Base-by-base conservation (phyloP, 768 basidiomycete species). In the Nidularia sp. region DNA sequence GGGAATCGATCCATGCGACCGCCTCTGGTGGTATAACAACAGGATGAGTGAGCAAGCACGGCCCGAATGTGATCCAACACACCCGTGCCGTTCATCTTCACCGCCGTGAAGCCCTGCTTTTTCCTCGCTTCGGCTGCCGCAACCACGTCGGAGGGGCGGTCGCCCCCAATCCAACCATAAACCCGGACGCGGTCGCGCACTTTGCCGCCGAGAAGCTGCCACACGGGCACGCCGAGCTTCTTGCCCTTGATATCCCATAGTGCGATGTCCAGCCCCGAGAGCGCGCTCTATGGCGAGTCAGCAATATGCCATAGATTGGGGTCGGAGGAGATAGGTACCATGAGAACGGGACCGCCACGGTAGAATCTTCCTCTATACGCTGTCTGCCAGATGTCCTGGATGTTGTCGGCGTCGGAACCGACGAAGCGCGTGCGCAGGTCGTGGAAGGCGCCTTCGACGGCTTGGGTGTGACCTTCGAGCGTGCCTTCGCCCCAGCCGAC, bases 171-270 rank as follows among this genome's bases (percentile, higher is more conserved):
- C 74, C 75, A 88, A 2, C 82, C 77, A 57, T 84, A 84, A 4
- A 84, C 82, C 52, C 73, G 74, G 47, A 83, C 67, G 32, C 73
- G 69, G 58, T 85, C 78, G 47, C 86, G 76, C 33, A 87, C 83
- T 62, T 81, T 83, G 4, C 86, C 87, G 6, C 86, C 88, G 5
- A 87, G 74, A 0, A 90, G 70, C 64, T 85, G 77, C 76, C 80
- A 86, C 1, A 86, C 67, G 0, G 77, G 79, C 7, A 78, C 86
- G 34, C 84, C 84, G 2, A 88, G 75, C 34, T 80, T 83, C 67
- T 86, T 87, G n/a, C 88, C 88, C 57, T 88, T 88, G 67, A 89
- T 85, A 59, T 88, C 87, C 87, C 87, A 78, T 1, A 89, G 69
- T 0, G 85, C 84, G 53, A 88, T 88, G 63, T 87, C 84, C 32